phyloP scores from a whole-genome alignment of 805 yeast species.

The Alloascoidea africana region DNA sequence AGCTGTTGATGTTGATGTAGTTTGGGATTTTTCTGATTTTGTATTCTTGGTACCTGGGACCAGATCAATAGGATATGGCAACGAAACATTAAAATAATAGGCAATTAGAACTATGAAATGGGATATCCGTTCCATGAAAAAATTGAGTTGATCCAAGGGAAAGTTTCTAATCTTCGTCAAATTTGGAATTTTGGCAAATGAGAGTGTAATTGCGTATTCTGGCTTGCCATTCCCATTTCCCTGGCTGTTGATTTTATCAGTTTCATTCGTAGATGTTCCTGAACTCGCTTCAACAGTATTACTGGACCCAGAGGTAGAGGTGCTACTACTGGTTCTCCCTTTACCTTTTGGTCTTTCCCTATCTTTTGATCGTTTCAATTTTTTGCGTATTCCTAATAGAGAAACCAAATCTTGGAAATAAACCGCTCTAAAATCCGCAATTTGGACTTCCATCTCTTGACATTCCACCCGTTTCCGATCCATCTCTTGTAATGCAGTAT shows the following conservation, averaged over 20 bases:
- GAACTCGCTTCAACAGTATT: too few relatives aligned
- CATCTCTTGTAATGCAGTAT: too few relatives aligned
- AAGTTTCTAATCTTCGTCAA: not conserved
- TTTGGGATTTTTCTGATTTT: too few relatives aligned
- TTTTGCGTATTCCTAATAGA: not conserved
- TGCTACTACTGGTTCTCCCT: too few relatives aligned
- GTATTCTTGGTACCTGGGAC: too few relatives aligned
- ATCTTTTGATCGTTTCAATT: too few relatives aligned
- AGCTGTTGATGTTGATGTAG: too few relatives aligned
- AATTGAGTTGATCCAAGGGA: not conserved
- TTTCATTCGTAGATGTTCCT: too few relatives aligned
- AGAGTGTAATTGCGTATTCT: not conserved
- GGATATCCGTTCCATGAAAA: not conserved
- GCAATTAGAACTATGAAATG: not conserved
- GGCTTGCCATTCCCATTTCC: not conserved
- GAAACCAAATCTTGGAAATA: not conserved
- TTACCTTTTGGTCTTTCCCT: too few relatives aligned
- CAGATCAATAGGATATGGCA: not conserved
- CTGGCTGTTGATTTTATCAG: not conserved
- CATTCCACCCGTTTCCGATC: too few relatives aligned
- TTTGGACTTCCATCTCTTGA: not conserved
- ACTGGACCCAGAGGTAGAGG: too few relatives aligned
- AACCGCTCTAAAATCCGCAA: not conserved
- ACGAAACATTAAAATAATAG: not conserved
- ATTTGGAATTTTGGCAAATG: not conserved